Evolutionary conservation across 352 stramenopile species (phyloP), one percentile per base, ranked within the genome.

Genomic region (Halophytophthora polymorphica): DNA sequence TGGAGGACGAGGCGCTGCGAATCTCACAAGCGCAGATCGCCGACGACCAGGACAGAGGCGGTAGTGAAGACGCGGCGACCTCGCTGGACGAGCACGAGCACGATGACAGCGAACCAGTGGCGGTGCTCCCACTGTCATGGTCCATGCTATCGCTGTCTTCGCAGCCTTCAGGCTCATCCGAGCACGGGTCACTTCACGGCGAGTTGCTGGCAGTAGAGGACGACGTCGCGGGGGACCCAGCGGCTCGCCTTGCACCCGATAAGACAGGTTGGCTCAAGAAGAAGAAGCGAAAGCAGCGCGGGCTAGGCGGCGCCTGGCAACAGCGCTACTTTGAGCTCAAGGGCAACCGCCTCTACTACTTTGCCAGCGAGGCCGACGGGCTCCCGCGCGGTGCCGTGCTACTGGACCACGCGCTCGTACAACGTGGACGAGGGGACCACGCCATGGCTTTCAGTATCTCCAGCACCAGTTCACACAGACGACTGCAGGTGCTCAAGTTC

Each of bases 191-290:
- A 25, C 18, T 64, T 25, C 59, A 71, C 59, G 48, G 59, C 28
- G 33, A 67, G 33, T 58, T 66, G 19, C 40, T 44, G 14, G 50
- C 54, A 13, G 43, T 45, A 6, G 58, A 60, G 14, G 52, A 68
- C 15, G 55, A 66, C 6, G 59, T 45, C 13, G 48, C 50, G 10
- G 58, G 41, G 21, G 52, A 66, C 34, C 42, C 44, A 38, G 51
- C 21, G 0, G 43, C 50, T 25, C 44, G 64, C 39, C 22, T 71
- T 18, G 51, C 71, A 18, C 77, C 77, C 0, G 70, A 86, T 53
- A 89, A 88, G 52, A 87, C 71, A 2, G 79, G 79, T 6, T 90
- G 82, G 77, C 72, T 90, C 15, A 87, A 88, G 58, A 93, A 90
- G 61, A 84, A 86, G 40, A 86, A 72, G 22, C 77, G 77, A 31